These are phyloP conservation scores for Echites panduratus DNA, from an alignment of 257 asterid species.

Conservation along the genomic window DNA sequence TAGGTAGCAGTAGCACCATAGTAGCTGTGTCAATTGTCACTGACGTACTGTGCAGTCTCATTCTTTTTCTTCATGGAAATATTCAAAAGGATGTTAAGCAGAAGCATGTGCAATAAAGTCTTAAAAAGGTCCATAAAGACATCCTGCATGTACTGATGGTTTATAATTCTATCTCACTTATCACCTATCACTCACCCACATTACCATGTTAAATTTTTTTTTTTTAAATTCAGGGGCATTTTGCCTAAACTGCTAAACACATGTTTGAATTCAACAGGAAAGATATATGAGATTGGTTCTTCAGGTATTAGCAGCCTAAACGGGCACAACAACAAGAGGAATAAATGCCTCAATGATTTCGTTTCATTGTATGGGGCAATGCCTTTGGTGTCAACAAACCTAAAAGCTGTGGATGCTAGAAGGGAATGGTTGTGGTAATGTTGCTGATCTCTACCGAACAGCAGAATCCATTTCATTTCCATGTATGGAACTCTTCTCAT, in stretches of 20 bases:
- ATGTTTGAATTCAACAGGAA: slow-evolving; percentile 28
- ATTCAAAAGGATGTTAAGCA: not conserved
- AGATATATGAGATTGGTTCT: slow-evolving; percentile 54
- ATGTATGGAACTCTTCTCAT: not conserved
- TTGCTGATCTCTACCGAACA: not conserved
- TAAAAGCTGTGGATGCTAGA: slow-evolving; percentile 46
- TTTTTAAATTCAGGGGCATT: not conserved
- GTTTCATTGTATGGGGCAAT: slow-evolving; percentile 42
- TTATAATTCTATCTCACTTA: not conserved
- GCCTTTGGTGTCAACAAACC: slow-evolving; percentile 47
- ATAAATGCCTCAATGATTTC: slow-evolving; percentile 49
- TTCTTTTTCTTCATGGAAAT: not conserved
- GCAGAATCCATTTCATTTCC: slow-evolving; percentile 2
- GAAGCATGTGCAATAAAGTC: not conserved
- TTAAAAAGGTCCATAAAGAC: not conserved
- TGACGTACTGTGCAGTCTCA: not conserved
- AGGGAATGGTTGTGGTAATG: slow-evolving; percentile 44
- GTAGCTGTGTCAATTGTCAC: not conserved
- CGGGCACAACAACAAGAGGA: slow-evolving; percentile 33
- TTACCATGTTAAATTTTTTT: not conserved
- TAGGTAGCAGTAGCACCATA: not conserved
- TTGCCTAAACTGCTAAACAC: not conserved
- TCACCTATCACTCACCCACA: not conserved
- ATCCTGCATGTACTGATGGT: not conserved
- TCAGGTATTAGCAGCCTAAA: slow-evolving; percentile 45